Base-by-base conservation (phyloP, 2,329 filamentous ascomycete genomes). In the Chrysoporthe deuterocubensis region DNA sequence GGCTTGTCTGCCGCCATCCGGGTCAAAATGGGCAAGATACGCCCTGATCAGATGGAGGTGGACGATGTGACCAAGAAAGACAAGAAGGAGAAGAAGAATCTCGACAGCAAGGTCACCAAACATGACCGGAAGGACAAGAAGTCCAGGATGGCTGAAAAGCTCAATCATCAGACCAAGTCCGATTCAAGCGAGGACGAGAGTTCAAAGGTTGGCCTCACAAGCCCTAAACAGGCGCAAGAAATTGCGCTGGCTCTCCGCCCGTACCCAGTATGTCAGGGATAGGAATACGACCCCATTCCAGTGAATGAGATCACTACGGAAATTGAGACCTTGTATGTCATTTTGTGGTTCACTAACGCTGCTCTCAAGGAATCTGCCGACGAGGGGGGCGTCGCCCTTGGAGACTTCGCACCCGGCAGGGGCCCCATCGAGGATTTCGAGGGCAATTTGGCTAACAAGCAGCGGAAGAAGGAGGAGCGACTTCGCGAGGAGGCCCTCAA, bases 11-110 rank as follows among this genome's bases (percentile, higher is more conserved):
- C 58, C 40, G 18, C 44, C 46, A 46, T 40, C 43, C 26, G 21
- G 32, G 44, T 48, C 65, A 34, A 44, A 18, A 62, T 68, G 67
- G 67, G 67, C 58, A 68, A 68, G 54, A 50, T 46, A 50, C 63
- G 50, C 13, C 50, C 67, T 37, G 50, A 57, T 18, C 43, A 9
- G 34, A 56, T 66, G 21, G 63, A 52, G 9, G 44, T 58, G 54
- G 56, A 50, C 44, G 56, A 61, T 44, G 54, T 48, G 67, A 54
- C 60, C 64, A 68, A 65, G 59, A 11, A 48, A 42, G 59, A 61
- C 65, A 13, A 43, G 46, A 69, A 71, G 67, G 67, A 67, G 61
- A 69, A 71, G 70, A 72, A 73, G 63, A 57, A 66, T 64, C 37
- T 59, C 48, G 44, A 71, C 34, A 57, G 69, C 58, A 66, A 64